Base-by-base conservation (phyloP, 805 yeast genomes). In the Starmerella etchellsii region DNA sequence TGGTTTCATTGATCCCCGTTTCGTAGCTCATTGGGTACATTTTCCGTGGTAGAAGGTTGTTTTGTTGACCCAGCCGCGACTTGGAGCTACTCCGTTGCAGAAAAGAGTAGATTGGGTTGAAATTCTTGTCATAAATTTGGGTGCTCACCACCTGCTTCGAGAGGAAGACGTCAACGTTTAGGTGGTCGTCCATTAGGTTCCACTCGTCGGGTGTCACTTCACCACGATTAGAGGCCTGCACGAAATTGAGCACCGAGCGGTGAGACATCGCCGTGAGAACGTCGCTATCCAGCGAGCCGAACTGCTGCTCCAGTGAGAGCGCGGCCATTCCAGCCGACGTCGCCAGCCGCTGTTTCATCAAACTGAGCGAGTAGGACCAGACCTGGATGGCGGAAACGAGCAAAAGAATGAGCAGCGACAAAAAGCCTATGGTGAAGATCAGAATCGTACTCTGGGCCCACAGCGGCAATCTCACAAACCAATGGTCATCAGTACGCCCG, bases 391-490 rank as follows among this genome's bases (percentile, higher is more conserved):
- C 52, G 15, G 40, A 31, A 4, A 48, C 31, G 8, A 41, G 23
- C 31, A 46, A 31, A 15, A 49, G 36, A 4, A 49, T 22, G 9
- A 49, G 33, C 14, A 48, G 22, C 3, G 52, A 47, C 2, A 49
- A 18, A 19, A 48, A 36, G 15, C 47, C 52, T 10, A 48, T 44
- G 14, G 33, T 19, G 25, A 46, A 29, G 27, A 48, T 50, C 20
- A 49, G 35, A 15, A 49, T 37, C 16, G 53, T 49, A 6, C 44
- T 20, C 31, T 49, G 53, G 4, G 39, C 34, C 53, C 53, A 49
- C 21, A 49, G 26, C 13, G 53, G 53, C 2, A 48, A 28, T 2
- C 53, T 36, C 18, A 49, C 20, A 32, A 34, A 47, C 51, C 51
- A 47, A n/a, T 31, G 30, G 15, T 48, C 43, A 15, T 33, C 43